Evolutionary conservation across 768 basidiomycete species (phyloP).

Genomic region (Suillus subaureus): DNA sequence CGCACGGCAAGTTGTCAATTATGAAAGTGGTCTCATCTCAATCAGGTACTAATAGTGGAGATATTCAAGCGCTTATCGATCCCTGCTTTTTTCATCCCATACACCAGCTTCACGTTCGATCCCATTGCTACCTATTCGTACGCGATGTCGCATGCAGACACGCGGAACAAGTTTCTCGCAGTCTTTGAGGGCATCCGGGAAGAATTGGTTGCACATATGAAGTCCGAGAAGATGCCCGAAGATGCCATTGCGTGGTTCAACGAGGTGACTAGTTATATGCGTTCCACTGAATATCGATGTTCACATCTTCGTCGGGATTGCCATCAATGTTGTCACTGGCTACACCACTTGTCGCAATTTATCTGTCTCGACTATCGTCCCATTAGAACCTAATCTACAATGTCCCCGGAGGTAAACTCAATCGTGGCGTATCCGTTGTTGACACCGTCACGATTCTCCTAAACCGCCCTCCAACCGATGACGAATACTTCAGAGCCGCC

Average conservation of each 20-base stretch:
- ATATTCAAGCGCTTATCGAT: neutral
- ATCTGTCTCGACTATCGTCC: slow-evolving; percentile 9
- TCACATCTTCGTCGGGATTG: neutral
- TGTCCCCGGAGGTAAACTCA: slow-evolving; percentile 95
- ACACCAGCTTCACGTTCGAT: neutral
- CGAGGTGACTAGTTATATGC: slow-evolving; percentile 51
- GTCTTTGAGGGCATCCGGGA: slow-evolving; percentile 74
- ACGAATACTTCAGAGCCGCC: slow-evolving; percentile 88
- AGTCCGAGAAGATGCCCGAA: slow-evolving; percentile 73
- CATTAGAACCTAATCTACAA: slow-evolving; percentile 86
- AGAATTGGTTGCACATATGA: slow-evolving; percentile 74
- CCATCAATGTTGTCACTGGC: neutral
- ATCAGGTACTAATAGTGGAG: neutral
- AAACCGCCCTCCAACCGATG: slow-evolving; percentile 66
- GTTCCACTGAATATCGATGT: neutral
- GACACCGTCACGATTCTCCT: slow-evolving; percentile 90
- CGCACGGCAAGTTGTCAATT: neutral
- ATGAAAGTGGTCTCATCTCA: neutral
- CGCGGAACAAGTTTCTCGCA: slow-evolving; percentile 65
- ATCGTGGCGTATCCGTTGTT: slow-evolving; percentile 92
- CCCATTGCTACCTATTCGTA: neutral
- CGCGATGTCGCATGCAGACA: slow-evolving; percentile 36
- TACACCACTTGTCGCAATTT: neutral
- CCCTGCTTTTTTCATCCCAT: neutral
- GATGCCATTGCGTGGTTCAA: slow-evolving; percentile 87